These are phyloP conservation scores for Sindora glabra DNA, from an alignment of 306 rosid genomes.

Conservation along the genomic window DNA sequence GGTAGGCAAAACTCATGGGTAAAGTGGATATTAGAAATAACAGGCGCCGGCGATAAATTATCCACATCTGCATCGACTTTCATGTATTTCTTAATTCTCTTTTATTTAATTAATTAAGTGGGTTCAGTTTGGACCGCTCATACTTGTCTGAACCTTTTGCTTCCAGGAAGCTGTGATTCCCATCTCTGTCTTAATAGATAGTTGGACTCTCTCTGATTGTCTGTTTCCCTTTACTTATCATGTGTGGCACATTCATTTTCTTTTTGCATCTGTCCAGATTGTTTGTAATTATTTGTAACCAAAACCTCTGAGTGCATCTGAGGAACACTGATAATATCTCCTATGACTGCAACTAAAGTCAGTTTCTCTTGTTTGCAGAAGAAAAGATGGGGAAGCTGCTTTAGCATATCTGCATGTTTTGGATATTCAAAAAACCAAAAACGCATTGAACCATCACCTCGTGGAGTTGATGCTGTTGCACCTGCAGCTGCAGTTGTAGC, in stretches of 20 bases:
- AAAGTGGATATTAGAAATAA: too few species aligned
- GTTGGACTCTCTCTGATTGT: not conserved
- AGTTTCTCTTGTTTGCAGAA: constrained; percentile 44
- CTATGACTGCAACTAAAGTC: constrained; percentile 8
- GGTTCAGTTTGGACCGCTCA: too few species aligned
- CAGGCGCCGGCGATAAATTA: too few species aligned
- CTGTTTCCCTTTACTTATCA: not conserved
- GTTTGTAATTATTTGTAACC: too few species aligned
- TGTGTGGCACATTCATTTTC: not conserved
- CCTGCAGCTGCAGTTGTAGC: too few species aligned
- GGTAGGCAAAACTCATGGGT: too few species aligned
- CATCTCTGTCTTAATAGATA: too few species aligned
- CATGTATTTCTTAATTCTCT: too few species aligned
- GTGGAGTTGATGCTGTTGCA: constrained; percentile 26
- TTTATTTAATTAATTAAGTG: too few species aligned
- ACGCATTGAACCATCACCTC: constrained; percentile 50
- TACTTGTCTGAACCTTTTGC: constrained; percentile 1
- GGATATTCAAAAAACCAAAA: constrained; percentile 55
- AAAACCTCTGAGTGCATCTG: not conserved
- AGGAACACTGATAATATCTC: constrained; percentile 1
- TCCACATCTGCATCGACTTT: too few species aligned
- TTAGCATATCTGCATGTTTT: constrained; percentile 62
- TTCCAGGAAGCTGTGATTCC: not conserved
- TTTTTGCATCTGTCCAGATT: too few species aligned
- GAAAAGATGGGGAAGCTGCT: constrained; percentile 84